Conservation (phyloP, 345 rosid genomes). For the Orychophragmus violaceus region DNA sequence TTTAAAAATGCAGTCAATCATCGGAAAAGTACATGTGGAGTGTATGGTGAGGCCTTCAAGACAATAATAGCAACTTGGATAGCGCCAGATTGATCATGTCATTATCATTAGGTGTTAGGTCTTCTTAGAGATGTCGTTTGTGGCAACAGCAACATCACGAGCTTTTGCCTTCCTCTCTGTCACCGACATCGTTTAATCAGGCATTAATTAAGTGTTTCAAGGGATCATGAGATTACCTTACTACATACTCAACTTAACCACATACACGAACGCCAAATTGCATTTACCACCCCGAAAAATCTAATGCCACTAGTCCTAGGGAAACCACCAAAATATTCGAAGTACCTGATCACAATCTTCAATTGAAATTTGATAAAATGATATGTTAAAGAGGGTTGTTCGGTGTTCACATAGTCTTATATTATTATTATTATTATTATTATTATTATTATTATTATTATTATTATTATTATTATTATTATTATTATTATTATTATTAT, state of each 20-base stretch:
- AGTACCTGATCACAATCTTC: not conserved
- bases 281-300: too few relatives aligned
- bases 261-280: not conserved
- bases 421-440: not conserved
- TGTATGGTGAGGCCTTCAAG: not conserved
- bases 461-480: too few relatives aligned
- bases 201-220: not conserved
- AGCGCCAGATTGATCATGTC: conserved; percentile 9
- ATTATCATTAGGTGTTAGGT: conserved; percentile 25
- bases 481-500: too few relatives aligned
- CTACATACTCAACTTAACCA: not conserved
- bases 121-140: conserved; percentile 11
- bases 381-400: not conserved
- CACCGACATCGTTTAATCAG: conserved; percentile 20
- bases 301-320: not conserved
- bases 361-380: not conserved
- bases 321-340: not conserved
- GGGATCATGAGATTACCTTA: not conserved
- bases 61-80: conserved; percentile 22
- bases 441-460: too few relatives aligned
- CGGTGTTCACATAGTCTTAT: not conserved
- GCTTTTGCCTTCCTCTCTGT: conserved; percentile 24
- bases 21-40: conserved; percentile 20
- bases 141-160: conserved; percentile 21
- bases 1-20: not conserved